A percentile compares a stretch with the other conserved stretches of the same genome.
These are phyloP conservation scores for Skeletonema menzelii DNA, from an alignment of 108 stramenopile species.

Conservation along the genomic window DNA sequence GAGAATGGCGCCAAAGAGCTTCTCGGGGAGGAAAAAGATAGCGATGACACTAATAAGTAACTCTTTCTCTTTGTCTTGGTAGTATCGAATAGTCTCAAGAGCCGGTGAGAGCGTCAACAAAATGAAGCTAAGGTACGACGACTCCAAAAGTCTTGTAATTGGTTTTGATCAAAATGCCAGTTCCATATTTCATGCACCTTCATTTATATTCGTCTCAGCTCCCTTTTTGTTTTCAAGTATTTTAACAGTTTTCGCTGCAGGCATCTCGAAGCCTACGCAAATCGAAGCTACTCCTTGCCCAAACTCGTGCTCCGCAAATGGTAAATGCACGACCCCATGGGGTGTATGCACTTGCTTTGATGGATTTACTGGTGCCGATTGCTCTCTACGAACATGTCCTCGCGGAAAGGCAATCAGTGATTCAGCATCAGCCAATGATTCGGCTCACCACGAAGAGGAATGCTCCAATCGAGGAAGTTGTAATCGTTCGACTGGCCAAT, in stretches of 20 bases:
- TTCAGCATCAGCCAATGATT: slow-evolving; percentile 31
- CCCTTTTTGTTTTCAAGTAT: not conserved
- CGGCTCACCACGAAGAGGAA: slow-evolving; percentile 61
- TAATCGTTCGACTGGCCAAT: slow-evolving; percentile 52
- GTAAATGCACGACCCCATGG: slow-evolving; percentile 39
- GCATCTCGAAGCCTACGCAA: not conserved
- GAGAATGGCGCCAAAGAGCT: too few species aligned
- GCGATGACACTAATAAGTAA: too few species aligned
- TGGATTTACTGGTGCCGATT: slow-evolving; percentile 51
- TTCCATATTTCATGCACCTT: too few species aligned
- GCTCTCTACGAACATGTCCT: slow-evolving; percentile 53
- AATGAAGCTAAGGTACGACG: too few species aligned
- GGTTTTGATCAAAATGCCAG: too few species aligned
- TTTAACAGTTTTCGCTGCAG: not conserved
- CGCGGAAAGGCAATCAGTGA: slow-evolving; percentile 47
- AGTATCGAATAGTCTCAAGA: too few species aligned
- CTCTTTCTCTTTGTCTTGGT: too few species aligned
- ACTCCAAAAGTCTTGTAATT: too few species aligned
- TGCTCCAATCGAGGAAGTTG: slow-evolving; percentile 68
- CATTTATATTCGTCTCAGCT: too few species aligned
- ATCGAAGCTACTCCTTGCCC: slow-evolving; percentile 40
- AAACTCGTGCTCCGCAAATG: slow-evolving; percentile 46
- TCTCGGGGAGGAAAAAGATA: too few species aligned
- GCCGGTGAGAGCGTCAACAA: too few species aligned
- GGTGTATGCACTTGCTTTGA: slow-evolving; percentile 49